Percentiles rank a stretch among this genome's conserved stretches.
Conservation (phyloP, 768 basidiomycete genomes). For the Stropharia rugosoannulata region DNA sequence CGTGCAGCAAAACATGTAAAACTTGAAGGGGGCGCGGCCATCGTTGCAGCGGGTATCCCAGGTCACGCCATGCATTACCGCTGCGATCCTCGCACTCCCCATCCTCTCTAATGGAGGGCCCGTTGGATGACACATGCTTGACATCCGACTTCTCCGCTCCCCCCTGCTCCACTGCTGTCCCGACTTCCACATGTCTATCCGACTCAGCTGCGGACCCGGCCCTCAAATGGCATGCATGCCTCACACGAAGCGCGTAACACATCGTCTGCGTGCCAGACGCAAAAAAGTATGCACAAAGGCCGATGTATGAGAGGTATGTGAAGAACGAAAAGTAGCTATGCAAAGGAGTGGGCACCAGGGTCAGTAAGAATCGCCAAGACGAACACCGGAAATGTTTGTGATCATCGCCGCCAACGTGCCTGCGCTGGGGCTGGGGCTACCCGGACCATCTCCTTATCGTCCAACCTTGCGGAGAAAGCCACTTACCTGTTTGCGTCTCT, state of each 20-base stretch:
- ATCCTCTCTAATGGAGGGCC: neutral
- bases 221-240: neutral
- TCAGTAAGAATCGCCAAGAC: too few relatives aligned
- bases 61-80: slow-evolving; percentile 6
- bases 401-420: too few relatives aligned
- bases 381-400: too few relatives aligned
- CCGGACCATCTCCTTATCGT: too few relatives aligned
- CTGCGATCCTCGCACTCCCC: neutral
- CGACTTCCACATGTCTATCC: too few relatives aligned
- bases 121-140: too few relatives aligned
- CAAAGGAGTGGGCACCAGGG: neutral
- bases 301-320: slow-evolving; percentile 62
- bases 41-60: slow-evolving; percentile 51
- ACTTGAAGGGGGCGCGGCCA: slow-evolving; percentile 59
- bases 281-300: slow-evolving; percentile 61
- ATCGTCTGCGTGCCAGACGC: slow-evolving; percentile 55
- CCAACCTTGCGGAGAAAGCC: too few relatives aligned
- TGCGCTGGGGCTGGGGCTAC: too few relatives aligned
- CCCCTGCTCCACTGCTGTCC: too few relatives aligned
- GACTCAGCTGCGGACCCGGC: too few relatives aligned
- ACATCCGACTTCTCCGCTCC: too few relatives aligned
- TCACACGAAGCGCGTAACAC: slow-evolving; percentile 32
- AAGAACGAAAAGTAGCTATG: slow-evolving; percentile 62
- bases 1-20: slow-evolving; percentile 52
- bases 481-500: slow-evolving; percentile 31